phyloP scores from a whole-genome alignment of 225 moss, liverwort and hornwort genomes.

The Sphagnum contortum region DNA sequence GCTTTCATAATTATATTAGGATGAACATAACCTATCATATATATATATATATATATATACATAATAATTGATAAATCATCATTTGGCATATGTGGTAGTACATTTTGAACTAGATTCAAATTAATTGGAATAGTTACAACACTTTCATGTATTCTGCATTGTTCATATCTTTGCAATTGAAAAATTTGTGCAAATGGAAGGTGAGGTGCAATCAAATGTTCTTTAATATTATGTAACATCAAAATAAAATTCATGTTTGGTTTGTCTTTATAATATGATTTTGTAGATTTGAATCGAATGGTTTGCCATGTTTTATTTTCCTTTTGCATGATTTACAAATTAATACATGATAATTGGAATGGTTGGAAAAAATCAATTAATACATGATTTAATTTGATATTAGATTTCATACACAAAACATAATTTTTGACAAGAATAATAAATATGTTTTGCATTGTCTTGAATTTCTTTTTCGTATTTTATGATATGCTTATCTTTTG shows the following conservation, averaged over 20 bases:
- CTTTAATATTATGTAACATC: neutral
- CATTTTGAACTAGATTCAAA: neutral
- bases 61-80: neutral
- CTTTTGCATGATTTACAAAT: neutral
- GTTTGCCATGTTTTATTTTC: neutral
- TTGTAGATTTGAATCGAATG: neutral
- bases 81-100: neutral
- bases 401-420: neutral
- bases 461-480: neutral
- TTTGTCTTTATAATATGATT: neutral
- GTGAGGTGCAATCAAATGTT: neutral
- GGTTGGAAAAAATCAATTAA: too few species aligned
- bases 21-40: neutral
- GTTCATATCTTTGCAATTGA: neutral
- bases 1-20: neutral
- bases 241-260: neutral
- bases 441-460: neutral
- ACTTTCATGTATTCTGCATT: neutral
- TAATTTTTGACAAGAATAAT: neutral
- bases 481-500: too few species aligned
- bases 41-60: too few species aligned
- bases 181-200: neutral
- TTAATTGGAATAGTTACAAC: neutral
- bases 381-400: neutral
- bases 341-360: neutral